Evolutionary conservation across 345 rosid species (phyloP), one percentile per base, ranked within the genome.

Genomic region (Acer negundo): DNA sequence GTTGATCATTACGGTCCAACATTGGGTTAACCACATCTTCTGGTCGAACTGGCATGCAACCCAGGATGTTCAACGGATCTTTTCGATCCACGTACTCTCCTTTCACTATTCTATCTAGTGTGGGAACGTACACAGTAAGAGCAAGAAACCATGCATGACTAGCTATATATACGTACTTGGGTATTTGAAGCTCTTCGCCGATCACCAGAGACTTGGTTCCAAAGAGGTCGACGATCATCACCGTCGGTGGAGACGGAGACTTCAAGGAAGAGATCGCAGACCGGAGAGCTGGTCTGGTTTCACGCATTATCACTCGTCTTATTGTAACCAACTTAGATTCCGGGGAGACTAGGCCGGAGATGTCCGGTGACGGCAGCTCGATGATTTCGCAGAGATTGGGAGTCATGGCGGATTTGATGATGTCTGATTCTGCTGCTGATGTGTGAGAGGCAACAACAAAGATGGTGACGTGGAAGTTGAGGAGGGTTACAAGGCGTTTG

Each of bases 101-200:
- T 51, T 72, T 65, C 62, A 89, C 89, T 16, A 46, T 12, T 72
- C 74, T 81, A 56, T 91, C 85, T 20, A 83, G 47, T 0, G 71
- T 56, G 6, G 90, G 91, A 38, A 42, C 10, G 53, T 85, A 85
- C 1, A 86, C 61, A 3, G 79, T 13, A 10, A 88, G 0, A 8
- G 92, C 87, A 72, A 89, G 82, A 73, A 81, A 85, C 96, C 92
- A 85, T 4, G 96, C 96, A 1, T 86, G 84, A 0, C 79, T 22
- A 24, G 90, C 23, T 0, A 86, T 0, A 62, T 64, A 85, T 3
- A 86, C 79, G 31, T 77, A 85, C 71, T 80, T 91, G 11, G 66
- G 77, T 13, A 85, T 79, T 53, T 77, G 76, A 4, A 90, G 22
- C 24, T 93, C 88, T 0, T 89, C 83, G 1, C 78, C 88, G 0